These are phyloP conservation scores for Solanum lignicaule DNA, from an alignment of 257 asterid genomes.

Conservation along the genomic window DNA sequence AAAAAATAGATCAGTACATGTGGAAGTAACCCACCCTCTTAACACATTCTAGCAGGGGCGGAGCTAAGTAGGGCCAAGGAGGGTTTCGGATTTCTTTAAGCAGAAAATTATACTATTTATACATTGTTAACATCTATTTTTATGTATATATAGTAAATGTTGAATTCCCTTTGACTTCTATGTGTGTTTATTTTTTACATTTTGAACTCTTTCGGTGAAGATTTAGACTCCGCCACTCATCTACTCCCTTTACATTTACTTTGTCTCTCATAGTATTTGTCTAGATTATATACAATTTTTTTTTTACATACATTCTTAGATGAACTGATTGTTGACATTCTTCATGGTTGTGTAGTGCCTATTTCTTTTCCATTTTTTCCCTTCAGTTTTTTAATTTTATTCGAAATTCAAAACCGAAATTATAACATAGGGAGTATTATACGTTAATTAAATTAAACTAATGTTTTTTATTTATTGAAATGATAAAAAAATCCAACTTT, in stretches of 20 bases:
- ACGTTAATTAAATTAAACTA: background rate
- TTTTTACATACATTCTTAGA: background rate
- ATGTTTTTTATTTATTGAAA: too few relatives aligned
- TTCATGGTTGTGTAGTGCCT: background rate
- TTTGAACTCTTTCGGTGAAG: too few relatives aligned
- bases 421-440: background rate
- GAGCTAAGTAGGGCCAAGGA: too few relatives aligned
- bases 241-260: background rate
- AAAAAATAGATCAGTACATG: background rate
- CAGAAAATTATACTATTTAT: too few relatives aligned
- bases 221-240: too few relatives aligned
- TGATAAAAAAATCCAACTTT: background rate
- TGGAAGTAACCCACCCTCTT: too few relatives aligned
- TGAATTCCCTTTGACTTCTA: background rate
- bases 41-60: too few relatives aligned
- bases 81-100: too few relatives aligned
- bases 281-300: background rate
- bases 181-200: background rate
- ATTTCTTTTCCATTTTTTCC: background rate
- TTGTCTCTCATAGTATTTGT: background rate
- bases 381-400: background rate
- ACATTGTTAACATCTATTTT: too few relatives aligned
- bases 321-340: background rate
- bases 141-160: background rate
- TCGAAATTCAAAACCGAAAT: background rate